phyloP scores from a whole-genome alignment of 371 early-diverging fungal genomes.

The Phascolomyces articulosus region DNA sequence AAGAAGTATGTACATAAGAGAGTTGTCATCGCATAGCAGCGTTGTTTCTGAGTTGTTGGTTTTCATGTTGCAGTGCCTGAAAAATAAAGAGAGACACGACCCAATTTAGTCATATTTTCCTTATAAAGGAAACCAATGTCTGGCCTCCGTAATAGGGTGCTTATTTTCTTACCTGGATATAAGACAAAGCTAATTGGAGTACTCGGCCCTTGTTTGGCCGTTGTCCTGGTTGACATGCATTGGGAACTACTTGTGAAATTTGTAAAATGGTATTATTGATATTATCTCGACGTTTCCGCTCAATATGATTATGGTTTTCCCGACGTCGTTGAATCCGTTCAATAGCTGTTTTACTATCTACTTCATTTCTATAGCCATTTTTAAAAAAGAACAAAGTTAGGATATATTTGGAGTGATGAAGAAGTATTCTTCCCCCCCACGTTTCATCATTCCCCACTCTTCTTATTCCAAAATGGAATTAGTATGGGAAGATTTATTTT shows the following conservation, averaged over 20 bases:
- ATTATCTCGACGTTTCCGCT: conserved; percentile 73
- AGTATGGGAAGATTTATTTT: neutral
- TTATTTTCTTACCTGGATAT: conserved; percentile 49
- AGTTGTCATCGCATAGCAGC: neutral
- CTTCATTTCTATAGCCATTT: conserved; percentile 50
- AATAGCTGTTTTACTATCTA: conserved; percentile 73
- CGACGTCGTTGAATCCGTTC: conserved; percentile 74
- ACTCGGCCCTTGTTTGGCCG: conserved; percentile 68
- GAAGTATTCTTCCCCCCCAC: too few relatives aligned
- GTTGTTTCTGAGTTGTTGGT: neutral
- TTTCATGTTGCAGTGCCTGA: conserved; percentile 6
- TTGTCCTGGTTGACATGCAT: conserved; percentile 51
- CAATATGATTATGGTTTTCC: conserved; percentile 81
- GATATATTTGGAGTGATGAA: too few relatives aligned
- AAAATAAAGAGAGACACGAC: too few relatives aligned
- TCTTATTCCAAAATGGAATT: neutral
- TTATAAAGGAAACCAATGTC: neutral
- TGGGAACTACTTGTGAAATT: conserved; percentile 59
- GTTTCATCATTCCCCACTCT: too few relatives aligned
- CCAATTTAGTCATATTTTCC: neutral
- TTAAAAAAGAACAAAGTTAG: neutral
- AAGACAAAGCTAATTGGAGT: conserved; percentile 55
- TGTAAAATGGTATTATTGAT: conserved; percentile 70
- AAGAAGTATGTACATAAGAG: neutral
- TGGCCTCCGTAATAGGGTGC: too few relatives aligned